Evolutionary conservation across 106 monocot species (phyloP), one percentile per base, ranked within the genome.

Genomic region (Ottelia alismoides): DNA sequence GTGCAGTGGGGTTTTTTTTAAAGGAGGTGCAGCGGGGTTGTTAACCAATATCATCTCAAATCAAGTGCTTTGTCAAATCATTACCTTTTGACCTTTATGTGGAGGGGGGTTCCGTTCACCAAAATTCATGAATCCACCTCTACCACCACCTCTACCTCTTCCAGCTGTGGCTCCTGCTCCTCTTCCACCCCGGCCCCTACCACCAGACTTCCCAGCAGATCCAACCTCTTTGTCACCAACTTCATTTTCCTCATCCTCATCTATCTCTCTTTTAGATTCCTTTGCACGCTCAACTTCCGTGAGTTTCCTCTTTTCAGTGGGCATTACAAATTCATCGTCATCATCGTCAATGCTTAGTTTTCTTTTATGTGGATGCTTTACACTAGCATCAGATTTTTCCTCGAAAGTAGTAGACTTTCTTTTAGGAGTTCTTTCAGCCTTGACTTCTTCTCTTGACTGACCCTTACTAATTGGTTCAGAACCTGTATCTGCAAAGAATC

Each of bases 81-180:
- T 66, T 21, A 98, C 98, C 98, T 98, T 98, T 49, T 89, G 84
- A 45, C 96, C 98, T 80, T 90, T 90, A 56, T 90, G 98, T 44
- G 98, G 98, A 23, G 98, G 98, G 44, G 85, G 85, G 53, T 85
- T 82, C 58, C 98, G 78, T 60, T 90, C 98, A 51, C 85, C 89
- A 61, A 85, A 96, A 70, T 70, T 85, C 82, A 98, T 82, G 50
- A 77, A 89, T 18, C 79, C 80, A 35, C 93, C 82, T 52, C 98
- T 80, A 32, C 98, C 96, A 69, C 84, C 84, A 12, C 92, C 86
- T 71, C 92, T 55, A 20, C 85, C 76, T 69, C 94, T 74, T 57
- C 84, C 84, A 58, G 71, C 79, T 35, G 62, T 51, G 17, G 68
- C 65, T 52, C 73, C 76, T n/a, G 71, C 27, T 20, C 77, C 96